A percentile compares a stretch with the other conserved stretches of the same genome.
Conservation (phyloP, 2,329 filamentous ascomycete species). For the Colletotrichum sidae region DNA sequence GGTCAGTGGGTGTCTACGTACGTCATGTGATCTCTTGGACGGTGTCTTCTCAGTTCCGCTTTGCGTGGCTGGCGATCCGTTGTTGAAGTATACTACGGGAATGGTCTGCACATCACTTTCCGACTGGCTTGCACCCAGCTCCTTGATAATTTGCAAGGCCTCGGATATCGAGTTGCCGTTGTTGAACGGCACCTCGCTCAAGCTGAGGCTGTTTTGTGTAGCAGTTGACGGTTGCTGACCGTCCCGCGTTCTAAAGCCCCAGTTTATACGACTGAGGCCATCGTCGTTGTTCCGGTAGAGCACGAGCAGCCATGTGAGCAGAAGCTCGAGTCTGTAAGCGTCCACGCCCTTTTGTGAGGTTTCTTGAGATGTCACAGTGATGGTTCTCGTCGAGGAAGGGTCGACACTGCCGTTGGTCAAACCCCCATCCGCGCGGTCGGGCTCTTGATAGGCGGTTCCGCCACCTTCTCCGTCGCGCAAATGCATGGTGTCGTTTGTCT, state of each 20-base stretch:
- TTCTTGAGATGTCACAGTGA: conserved; percentile 24
- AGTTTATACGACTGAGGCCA: conserved; percentile 35
- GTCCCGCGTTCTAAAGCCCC: conserved; percentile 32
- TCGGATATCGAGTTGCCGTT: conserved; percentile 34
- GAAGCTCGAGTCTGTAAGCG: conserved; percentile 37
- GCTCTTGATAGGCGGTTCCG: conserved; percentile 34
- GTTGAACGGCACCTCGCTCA: conserved; percentile 36
- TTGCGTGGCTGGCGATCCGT: conserved; percentile 24
- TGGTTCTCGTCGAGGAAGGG: conserved; percentile 35
- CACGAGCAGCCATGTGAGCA: conserved; percentile 41
- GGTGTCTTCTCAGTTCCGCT: conserved; percentile 23
- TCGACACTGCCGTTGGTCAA: conserved; percentile 23
- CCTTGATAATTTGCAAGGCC: conserved; percentile 30
- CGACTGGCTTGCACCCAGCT: conserved; percentile 9
- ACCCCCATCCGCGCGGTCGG: conserved; percentile 18
- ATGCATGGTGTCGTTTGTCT: conserved; percentile 35
- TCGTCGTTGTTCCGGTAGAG: conserved; percentile 41
- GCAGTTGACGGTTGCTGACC: conserved; percentile 17
- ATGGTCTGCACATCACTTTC: conserved; percentile 13
- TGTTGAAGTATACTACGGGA: conserved; percentile 38
- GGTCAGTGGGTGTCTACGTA: conserved; percentile 19
- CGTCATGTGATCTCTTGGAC: conserved; percentile 27
- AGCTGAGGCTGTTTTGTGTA: conserved; percentile 23
- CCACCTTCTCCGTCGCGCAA: conserved; percentile 37
- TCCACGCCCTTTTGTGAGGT: conserved; percentile 8